phyloP scores from a whole-genome alignment of 2,329 filamentous ascomycete species.

The Venturia oleaginea region DNA sequence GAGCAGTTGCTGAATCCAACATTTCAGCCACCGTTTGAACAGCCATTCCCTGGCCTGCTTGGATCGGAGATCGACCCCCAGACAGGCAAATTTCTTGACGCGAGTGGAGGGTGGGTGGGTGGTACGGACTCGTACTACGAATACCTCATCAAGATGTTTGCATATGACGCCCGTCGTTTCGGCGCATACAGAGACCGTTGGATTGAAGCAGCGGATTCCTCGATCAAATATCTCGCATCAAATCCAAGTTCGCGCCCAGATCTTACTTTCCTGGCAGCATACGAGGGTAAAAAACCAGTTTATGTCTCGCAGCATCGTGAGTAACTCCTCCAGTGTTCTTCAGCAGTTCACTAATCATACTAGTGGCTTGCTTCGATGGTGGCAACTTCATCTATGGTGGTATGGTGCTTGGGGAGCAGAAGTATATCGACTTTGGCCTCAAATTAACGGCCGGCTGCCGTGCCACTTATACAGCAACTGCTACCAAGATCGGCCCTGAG shows the following conservation, averaged over 20 bases:
- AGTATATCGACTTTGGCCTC: slow-evolving; percentile 68
- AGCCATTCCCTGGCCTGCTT: slow-evolving; percentile 70
- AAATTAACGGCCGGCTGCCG: slow-evolving; percentile 63
- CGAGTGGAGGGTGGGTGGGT: slow-evolving; percentile 64
- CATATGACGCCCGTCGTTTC: slow-evolving; percentile 63
- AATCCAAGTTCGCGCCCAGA: slow-evolving; percentile 59
- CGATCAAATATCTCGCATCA: slow-evolving; percentile 60
- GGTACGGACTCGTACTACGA: slow-evolving; percentile 78
- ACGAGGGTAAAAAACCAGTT: slow-evolving; percentile 34
- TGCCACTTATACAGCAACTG: slow-evolving; percentile 59
- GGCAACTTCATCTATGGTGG: slow-evolving; percentile 81
- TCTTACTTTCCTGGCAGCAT: slow-evolving; percentile 61
- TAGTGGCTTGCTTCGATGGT: slow-evolving; percentile 68
- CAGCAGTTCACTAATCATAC: neutral
- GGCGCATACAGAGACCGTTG: slow-evolving; percentile 61
- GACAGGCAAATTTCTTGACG: slow-evolving; percentile 59
- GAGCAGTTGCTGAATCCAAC: slow-evolving; percentile 57
- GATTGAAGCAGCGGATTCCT: slow-evolving; percentile 65
- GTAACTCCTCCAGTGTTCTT: slow-evolving; percentile 17
- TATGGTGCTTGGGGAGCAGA: slow-evolving; percentile 52
- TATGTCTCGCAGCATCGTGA: slow-evolving; percentile 36
- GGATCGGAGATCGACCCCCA: slow-evolving; percentile 57
- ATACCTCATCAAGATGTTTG: slow-evolving; percentile 84
- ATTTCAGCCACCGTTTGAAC: slow-evolving; percentile 44
- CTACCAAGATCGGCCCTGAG: slow-evolving; percentile 71